Evolutionary conservation across 1,139 yeast species (phyloP).

Genomic region (Waltiozyma solani): DNA sequence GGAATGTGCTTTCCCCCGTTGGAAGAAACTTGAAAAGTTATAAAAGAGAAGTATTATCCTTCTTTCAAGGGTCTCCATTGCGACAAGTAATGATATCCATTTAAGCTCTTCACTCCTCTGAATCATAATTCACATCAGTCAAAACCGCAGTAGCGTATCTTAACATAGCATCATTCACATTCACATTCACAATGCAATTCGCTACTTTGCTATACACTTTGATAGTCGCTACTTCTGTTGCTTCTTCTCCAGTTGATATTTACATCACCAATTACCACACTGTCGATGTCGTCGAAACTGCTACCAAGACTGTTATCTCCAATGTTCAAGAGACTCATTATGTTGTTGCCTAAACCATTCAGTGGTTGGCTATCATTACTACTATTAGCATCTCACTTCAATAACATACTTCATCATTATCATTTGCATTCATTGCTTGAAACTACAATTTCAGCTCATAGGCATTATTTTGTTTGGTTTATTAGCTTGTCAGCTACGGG

Average conservation of each 20-base stretch:
- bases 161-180: too few relatives aligned
- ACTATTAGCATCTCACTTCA: too few relatives aligned
- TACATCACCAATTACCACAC: slow-evolving; percentile 17
- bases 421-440: too few relatives aligned
- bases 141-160: background rate
- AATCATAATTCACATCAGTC: background rate
- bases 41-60: background rate
- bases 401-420: too few relatives aligned
- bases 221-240: slow-evolving; percentile 10
- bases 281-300: slow-evolving; percentile 16
- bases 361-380: too few relatives aligned
- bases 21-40: background rate
- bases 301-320: slow-evolving; percentile 15
- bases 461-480: too few relatives aligned
- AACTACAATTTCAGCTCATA: too few relatives aligned
- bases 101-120: background rate
- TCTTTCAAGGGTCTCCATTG: too few relatives aligned
- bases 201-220: slow-evolving; percentile 10
- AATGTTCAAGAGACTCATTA: slow-evolving; percentile 18
- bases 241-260: slow-evolving; percentile 18
- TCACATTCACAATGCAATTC: slow-evolving; percentile 14
- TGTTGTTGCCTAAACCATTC: too few relatives aligned
- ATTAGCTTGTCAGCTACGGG: too few relatives aligned
- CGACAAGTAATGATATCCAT: background rate
- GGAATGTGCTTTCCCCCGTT: too few relatives aligned